A percentile compares a stretch with the other conserved stretches of the same genome.
phyloP scores from a whole-genome alignment of 2,329 filamentous ascomycete genomes.

The Fusarium musae region DNA sequence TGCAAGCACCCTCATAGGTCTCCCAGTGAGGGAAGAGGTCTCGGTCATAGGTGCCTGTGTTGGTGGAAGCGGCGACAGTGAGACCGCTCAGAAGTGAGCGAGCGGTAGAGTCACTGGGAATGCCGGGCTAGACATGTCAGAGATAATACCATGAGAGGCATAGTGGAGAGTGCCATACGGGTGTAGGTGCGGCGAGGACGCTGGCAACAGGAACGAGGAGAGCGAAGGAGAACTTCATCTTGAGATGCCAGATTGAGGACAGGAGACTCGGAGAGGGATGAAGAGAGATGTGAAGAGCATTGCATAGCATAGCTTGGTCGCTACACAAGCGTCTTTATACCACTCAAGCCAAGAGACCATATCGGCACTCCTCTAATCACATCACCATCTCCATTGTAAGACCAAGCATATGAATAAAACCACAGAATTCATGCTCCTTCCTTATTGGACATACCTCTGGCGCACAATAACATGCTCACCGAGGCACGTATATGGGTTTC shows the following conservation, averaged over 20 bases:
- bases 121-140: constrained; percentile 58
- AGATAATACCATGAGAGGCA: neutral
- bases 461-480: constrained; percentile 21
- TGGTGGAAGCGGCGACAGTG: constrained; percentile 65
- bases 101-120: constrained; percentile 69
- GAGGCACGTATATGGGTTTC: constrained; percentile 21
- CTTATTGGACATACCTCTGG: constrained; percentile 25
- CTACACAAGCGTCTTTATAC: constrained; percentile 26
- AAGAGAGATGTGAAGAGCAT: neutral
- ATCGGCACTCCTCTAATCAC: neutral
- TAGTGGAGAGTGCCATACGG: constrained; percentile 35
- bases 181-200: constrained; percentile 47
- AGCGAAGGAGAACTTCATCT: constrained; percentile 49
- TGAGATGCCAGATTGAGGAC: constrained; percentile 13
- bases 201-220: constrained; percentile 41
- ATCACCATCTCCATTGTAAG: neutral
- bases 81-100: constrained; percentile 67
- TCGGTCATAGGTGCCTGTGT: constrained; percentile 70
- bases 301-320: neutral
- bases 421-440: constrained; percentile 25
- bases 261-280: neutral
- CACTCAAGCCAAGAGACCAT: neutral
- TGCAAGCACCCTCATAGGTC: constrained; percentile 72
- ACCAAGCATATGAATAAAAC: constrained; percentile 1
- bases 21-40: constrained; percentile 79